These are phyloP conservation scores for Trametes versicolor DNA, from an alignment of 1,284 basidiomycete genomes.

Conservation along the genomic window DNA sequence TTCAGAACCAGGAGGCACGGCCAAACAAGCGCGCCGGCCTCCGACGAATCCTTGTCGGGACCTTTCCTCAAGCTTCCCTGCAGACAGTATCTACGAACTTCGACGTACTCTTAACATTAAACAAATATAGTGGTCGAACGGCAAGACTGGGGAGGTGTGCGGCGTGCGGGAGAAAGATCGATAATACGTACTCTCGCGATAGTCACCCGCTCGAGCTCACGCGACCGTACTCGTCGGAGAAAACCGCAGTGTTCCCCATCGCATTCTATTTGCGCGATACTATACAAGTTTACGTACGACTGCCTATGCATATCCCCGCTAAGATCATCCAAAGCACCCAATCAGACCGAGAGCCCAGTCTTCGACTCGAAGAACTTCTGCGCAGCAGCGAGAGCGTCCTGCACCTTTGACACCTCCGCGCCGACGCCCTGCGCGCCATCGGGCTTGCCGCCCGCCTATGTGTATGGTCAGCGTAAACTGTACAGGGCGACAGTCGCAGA, in stretches of 20 bases:
- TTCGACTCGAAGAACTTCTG: constrained; percentile 49
- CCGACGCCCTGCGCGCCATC: constrained; percentile 92
- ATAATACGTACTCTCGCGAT: background rate
- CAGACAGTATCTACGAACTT: too few relatives aligned
- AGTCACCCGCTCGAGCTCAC: constrained; percentile 12
- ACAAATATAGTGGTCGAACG: background rate
- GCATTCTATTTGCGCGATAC: constrained; percentile 22
- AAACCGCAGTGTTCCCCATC: constrained; percentile 10
- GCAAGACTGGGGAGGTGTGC: background rate
- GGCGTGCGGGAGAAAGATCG: background rate
- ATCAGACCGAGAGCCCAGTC: constrained; percentile 29
- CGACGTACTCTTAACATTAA: too few relatives aligned
- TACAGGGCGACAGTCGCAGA: constrained; percentile 18
- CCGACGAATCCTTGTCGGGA: background rate
- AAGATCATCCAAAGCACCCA: constrained; percentile 1
- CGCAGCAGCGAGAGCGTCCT: constrained; percentile 76
- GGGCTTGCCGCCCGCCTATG: constrained; percentile 90
- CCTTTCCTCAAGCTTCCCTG: too few relatives aligned
- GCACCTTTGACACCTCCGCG: constrained; percentile 67
- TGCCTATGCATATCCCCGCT: constrained; percentile 13
- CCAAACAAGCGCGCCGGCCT: background rate
- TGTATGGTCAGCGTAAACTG: constrained; percentile 36
- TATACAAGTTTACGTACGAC: constrained; percentile 35
- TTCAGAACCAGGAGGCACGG: background rate
- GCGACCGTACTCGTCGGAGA: constrained; percentile 1